Evolutionary conservation across 2,329 filamentous ascomycete genomes (phyloP).

Genomic region (Cercospora brassicicola): DNA sequence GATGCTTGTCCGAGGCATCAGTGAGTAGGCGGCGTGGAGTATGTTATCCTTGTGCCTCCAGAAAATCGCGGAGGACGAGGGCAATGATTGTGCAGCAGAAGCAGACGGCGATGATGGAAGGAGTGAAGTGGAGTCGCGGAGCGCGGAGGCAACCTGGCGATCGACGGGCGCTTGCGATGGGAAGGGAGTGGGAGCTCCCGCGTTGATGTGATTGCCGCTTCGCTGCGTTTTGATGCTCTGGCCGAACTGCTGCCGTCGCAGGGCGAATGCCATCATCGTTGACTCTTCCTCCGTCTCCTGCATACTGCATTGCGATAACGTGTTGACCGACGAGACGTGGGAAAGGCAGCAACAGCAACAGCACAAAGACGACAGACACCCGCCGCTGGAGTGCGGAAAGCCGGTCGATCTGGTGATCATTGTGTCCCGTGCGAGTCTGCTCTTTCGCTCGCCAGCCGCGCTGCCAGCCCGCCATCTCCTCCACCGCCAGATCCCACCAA

Average conservation of each 20-base stretch:
- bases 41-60: background rate
- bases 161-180: background rate
- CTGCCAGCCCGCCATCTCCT: background rate
- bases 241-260: background rate
- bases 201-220: background rate
- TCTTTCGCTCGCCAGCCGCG: background rate
- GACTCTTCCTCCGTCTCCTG: background rate
- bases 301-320: background rate
- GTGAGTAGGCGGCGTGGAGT: background rate
- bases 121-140: slow-evolving; percentile 1
- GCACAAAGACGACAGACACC: background rate
- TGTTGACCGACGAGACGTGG: background rate
- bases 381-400: background rate
- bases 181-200: background rate
- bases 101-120: background rate
- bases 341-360: background rate
- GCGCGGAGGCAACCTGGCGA: background rate
- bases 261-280: background rate
- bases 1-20: background rate
- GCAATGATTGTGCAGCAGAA: background rate
- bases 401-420: slow-evolving; percentile 2
- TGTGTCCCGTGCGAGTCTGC: background rate
- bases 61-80: background rate
- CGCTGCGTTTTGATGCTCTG: background rate
- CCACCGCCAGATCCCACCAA: background rate